Evolutionary conservation across 202 grass and related monocot species (phyloP), one percentile per base, ranked within the genome.

Genomic region (Zizania palustris): DNA sequence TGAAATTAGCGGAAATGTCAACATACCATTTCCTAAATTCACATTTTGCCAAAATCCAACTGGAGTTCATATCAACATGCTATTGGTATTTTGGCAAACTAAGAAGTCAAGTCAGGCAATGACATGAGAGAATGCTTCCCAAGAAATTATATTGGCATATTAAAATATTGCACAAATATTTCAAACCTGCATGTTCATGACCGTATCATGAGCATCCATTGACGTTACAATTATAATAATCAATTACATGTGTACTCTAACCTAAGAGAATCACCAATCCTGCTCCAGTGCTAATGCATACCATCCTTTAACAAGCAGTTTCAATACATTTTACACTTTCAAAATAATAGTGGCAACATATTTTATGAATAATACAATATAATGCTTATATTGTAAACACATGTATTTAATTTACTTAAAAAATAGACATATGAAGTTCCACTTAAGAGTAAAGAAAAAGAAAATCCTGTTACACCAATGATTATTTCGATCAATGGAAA

Each of bases 281-380:
- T 57, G 66, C 28, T 63, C 63, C 14, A 70, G 55, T 44, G 45
- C 14, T 83, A 70, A 61, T 63, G 54, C 20, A 63, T 12, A 34
- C 4, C 5, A 83, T 20, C 5, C 36, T 55, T 56, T 77, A 71
- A 77, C 40, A 41, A 34, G 55, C 45, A 55, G 5, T 22, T 46
- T 8, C 34, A 28, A 28, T 43, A 19, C n/a, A 45, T 46, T 54
- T 72, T 62, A 50, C 14, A 82, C 34, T 60, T 67, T 18, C 15
- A 69, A 68, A 71, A 69, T 36, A 20, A 59, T 33, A 11, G 49
- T 44, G 9, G 20, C 60, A 19, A 20, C 7, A 60, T 76, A 11
- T 36, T 62, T 41, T 34, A 33, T n/a, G 20, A 12, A 72, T n/a
- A 71, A 53, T 69, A 76, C 43, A 59, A 67, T 59, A 22, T 21